phyloP scores from a whole-genome alignment of 495 filamentous ascomycete genomes.

The Pseudomonodictys pantanalensis region DNA sequence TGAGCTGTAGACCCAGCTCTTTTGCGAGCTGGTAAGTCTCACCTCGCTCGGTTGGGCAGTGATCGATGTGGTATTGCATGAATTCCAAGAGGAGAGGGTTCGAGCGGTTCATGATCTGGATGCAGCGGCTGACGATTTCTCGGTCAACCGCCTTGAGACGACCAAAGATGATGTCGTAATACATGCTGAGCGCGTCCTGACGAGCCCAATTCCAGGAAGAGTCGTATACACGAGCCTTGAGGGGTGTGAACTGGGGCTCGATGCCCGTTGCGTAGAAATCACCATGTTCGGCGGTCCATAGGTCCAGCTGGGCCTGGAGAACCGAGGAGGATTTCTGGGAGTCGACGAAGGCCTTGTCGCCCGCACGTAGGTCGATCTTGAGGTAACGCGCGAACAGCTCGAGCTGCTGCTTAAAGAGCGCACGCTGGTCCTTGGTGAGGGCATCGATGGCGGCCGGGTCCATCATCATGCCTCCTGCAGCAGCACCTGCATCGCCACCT shows the following conservation, averaged over 20 bases:
- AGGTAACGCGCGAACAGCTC: slow-evolving; percentile 93
- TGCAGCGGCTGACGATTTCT: slow-evolving; percentile 97
- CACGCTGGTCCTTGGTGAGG: slow-evolving; percentile 90
- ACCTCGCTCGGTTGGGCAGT: slow-evolving; percentile 92
- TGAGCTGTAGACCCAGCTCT: slow-evolving; percentile 88
- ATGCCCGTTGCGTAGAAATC: slow-evolving; percentile 95
- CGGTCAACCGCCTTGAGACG: slow-evolving; percentile 88
- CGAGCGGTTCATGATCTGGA: slow-evolving; percentile 98
- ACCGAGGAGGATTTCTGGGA: slow-evolving; percentile 80
- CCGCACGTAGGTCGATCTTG: slow-evolving; percentile 92
- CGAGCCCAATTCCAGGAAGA: slow-evolving; percentile 99
- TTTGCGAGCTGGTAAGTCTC: slow-evolving; percentile 98
- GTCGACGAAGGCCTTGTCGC: slow-evolving; percentile 85
- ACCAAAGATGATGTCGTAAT: slow-evolving; percentile 98
- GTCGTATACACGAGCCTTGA: slow-evolving; percentile 96
- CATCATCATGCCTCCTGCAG: slow-evolving; percentile 93
- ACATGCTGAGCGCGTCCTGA: slow-evolving; percentile 97
- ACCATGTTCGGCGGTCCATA: slow-evolving; percentile 93
- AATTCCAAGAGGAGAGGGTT: slow-evolving; percentile 94
- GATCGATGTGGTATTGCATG: slow-evolving; percentile 99
- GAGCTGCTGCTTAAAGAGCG: slow-evolving; percentile 94
- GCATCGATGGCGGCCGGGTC: slow-evolving; percentile 96
- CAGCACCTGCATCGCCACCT: slow-evolving; percentile 69
- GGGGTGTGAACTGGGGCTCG: slow-evolving; percentile 83
- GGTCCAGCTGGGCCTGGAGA: slow-evolving; percentile 86